These are phyloP conservation scores for Entoloma clypeatum DNA, from an alignment of 1,284 basidiomycete genomes.

Conservation along the genomic window DNA sequence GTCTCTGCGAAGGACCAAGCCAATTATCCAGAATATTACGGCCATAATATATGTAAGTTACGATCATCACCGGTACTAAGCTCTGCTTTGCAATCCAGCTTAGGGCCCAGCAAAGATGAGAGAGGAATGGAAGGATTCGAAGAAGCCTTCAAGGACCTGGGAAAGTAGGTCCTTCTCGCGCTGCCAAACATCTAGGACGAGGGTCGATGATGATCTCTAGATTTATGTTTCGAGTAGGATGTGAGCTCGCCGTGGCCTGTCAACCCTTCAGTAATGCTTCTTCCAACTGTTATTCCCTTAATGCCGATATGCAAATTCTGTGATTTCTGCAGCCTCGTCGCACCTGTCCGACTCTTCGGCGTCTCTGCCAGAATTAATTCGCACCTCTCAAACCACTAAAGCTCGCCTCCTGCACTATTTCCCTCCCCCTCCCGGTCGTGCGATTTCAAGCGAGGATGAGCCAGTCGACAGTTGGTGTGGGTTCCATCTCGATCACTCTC, in stretches of 20 bases:
- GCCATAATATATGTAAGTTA: slow-evolving; percentile 71
- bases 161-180: slow-evolving; percentile 42
- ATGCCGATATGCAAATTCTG: not conserved
- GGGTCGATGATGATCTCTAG: slow-evolving; percentile 28
- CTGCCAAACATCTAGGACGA: not conserved
- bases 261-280: slow-evolving; percentile 71
- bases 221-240: slow-evolving; percentile 78
- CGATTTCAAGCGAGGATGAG: slow-evolving; percentile 47
- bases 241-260: slow-evolving; percentile 77
- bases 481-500: slow-evolving; percentile 81
- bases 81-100: not conserved
- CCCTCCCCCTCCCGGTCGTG: slow-evolving; percentile 49
- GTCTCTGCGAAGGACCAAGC: slow-evolving; percentile 51
- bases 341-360: slow-evolving; percentile 61
- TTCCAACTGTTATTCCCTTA: too few species aligned
- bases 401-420: slow-evolving; percentile 92
- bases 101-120: slow-evolving; percentile 69
- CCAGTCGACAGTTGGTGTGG: slow-evolving; percentile 80
- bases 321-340: slow-evolving; percentile 44
- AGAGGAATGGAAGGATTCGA: slow-evolving; percentile 73
- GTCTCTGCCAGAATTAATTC: slow-evolving; percentile 61
- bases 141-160: slow-evolving; percentile 80
- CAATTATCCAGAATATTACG: slow-evolving; percentile 76
- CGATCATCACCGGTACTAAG: not conserved
- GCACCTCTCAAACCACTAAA: slow-evolving; percentile 68